A percentile compares a stretch with the other conserved stretches of the same genome.
Conservation (phyloP, 2,329 filamentous ascomycete genomes). For the Aschersonia sp. region DNA sequence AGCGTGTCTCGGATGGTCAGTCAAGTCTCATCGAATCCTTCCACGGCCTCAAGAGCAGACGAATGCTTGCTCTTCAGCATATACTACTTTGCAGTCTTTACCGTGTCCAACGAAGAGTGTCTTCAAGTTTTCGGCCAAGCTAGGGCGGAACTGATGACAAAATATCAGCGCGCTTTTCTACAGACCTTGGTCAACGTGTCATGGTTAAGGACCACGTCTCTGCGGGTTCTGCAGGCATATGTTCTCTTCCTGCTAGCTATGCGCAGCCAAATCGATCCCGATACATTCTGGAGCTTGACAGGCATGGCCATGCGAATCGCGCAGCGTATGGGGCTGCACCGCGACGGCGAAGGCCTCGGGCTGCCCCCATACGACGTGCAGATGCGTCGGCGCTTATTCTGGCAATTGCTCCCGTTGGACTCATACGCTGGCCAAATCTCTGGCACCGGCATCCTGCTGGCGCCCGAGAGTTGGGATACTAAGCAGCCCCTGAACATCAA, state of each 20-base stretch:
- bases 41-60: conserved; percentile 11
- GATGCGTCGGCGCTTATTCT: conserved; percentile 39
- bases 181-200: conserved; percentile 34
- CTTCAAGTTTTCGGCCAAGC: conserved; percentile 17
- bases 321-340: conserved; percentile 37
- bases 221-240: conserved; percentile 39
- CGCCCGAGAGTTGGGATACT: conserved; percentile 14
- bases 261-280: conserved; percentile 26
- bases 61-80: conserved; percentile 28
- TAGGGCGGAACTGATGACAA: conserved; percentile 17
- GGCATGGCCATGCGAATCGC: conserved; percentile 37
- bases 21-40: conserved; percentile 6
- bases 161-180: conserved; percentile 26
- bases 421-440: conserved; percentile 11
- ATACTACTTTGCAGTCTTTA: conserved; percentile 23
- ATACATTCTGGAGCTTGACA: conserved; percentile 33
- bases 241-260: conserved; percentile 27
- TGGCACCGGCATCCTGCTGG: conserved; percentile 10
- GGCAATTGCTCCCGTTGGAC: conserved; percentile 31
- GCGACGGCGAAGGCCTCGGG: conserved; percentile 22
- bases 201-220: conserved; percentile 33
- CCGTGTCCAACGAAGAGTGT: conserved; percentile 27
- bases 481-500: conserved; percentile 20
- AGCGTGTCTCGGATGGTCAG: conserved; percentile 9
- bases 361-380: conserved; percentile 31